Percentiles rank a stretch among this genome's conserved stretches.
These are phyloP conservation scores for Boletus barrowsii DNA, from an alignment of 768 basidiomycete species.

Conservation along the genomic window DNA sequence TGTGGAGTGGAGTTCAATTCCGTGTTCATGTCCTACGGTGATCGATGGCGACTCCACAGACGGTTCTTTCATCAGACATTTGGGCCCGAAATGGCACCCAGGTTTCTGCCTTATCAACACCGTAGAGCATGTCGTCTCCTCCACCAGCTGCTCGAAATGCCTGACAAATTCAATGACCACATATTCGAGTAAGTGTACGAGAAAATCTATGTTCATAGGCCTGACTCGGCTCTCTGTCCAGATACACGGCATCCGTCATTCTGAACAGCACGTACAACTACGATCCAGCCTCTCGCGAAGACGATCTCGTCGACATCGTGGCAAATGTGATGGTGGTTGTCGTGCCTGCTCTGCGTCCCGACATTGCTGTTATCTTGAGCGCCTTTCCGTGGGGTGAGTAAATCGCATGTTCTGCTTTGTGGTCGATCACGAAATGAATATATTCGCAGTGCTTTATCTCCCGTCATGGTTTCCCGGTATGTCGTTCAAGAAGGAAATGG, in stretches of 20 bases:
- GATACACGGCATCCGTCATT: not conserved
- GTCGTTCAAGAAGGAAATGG: not conserved
- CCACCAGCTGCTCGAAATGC: not conserved
- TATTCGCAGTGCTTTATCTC: not conserved
- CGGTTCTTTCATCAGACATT: not conserved
- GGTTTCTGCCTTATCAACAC: not conserved
- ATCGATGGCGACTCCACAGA: not conserved
- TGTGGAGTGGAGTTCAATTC: not conserved
- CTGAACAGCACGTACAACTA: not conserved
- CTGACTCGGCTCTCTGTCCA: not conserved
- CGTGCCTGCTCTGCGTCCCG: not conserved
- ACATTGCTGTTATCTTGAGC: not conserved
- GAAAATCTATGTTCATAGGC: not conserved
- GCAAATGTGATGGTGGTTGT: not conserved
- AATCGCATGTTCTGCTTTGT: too few species aligned
- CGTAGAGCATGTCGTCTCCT: not conserved
- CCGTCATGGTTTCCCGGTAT: not conserved
- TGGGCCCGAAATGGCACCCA: not conserved
- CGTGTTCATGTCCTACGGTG: not conserved
- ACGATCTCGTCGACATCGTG: not conserved
- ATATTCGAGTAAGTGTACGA: not conserved
- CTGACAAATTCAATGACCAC: not conserved
- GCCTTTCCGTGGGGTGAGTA: not conserved
- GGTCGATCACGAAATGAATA: not conserved
- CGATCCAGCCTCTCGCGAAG: not conserved